Evolutionary conservation across 257 asterid genomes (phyloP), one percentile per base, ranked within the genome.

Genomic region (Solanum commersonii): DNA sequence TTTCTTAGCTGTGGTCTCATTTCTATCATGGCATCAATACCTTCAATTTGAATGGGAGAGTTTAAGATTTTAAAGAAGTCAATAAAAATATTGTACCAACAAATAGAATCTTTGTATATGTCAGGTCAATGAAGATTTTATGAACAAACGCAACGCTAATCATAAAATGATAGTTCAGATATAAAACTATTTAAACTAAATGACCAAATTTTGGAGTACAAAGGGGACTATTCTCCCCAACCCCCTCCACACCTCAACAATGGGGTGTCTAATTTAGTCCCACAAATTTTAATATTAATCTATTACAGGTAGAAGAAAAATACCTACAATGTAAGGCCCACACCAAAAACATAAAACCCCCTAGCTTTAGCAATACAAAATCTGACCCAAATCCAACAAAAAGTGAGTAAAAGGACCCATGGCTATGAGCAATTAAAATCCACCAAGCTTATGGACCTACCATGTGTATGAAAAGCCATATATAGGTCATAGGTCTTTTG

Each of bases 381-480:
- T 60, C 86, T 23, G 27, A 60, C 84, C 87, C 87, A 83, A 89
- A 84, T 82, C 88, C 34, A 84, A 68, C 90, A 40, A 49, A 82
- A 82, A 18, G 70, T 82, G 71, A 82, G 44, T 9, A 70, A 88
- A 72, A 29, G 70, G 88, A 68, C 52, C 88, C 88, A 76, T 33
- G 16, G 67, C 31, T 67, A 25, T 40, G 18, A 79, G 40, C 35
- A 35, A 38, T 46, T 82, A 79, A 81, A 71, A 16, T 82, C 87
- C 91, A 83, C 65, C 83, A 52, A 33, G 12, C 35, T 29, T 5
- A 72, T 87, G 89, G 91, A 63, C 90, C 93, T 81, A 91, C 93
- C 93, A 89, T 42, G 88, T 87, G 87, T 31, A 49, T 8, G 59
- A 84, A 86, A 40, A 49, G 31, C 37, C 81, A 37, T 84, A 60